These are phyloP conservation scores for Astrephomene gubernaculifera DNA, from an alignment of 139 green algal genomes.

Conservation along the genomic window DNA sequence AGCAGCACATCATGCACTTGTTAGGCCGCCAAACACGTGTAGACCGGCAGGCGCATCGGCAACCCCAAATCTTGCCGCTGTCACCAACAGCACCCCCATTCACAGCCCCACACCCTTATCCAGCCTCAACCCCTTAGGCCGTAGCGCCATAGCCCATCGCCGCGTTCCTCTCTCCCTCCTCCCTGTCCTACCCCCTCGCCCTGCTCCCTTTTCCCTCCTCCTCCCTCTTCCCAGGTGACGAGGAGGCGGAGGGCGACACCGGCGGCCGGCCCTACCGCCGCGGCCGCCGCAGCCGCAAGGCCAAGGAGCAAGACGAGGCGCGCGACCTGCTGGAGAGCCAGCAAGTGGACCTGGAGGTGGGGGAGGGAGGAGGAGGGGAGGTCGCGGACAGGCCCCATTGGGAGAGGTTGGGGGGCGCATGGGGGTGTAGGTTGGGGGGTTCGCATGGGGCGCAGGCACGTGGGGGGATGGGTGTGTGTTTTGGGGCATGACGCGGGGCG, in stretches of 20 bases:
- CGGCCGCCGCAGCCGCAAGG: constrained; percentile 23
- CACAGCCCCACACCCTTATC: too few species aligned
- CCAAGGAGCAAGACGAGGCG: constrained; percentile 28
- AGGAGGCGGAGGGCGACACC: background rate
- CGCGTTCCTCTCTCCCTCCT: background rate
- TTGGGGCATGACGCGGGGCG: background rate
- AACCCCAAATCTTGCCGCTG: too few species aligned
- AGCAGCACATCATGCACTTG: too few species aligned
- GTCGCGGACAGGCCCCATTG: background rate
- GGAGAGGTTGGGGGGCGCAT: background rate
- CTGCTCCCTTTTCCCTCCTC: background rate
- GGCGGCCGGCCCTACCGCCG: background rate
- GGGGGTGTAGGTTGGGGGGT: background rate
- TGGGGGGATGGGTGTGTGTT: background rate
- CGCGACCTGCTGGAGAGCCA: constrained; percentile 40
- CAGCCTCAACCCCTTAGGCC: too few species aligned
- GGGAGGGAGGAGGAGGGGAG: background rate
- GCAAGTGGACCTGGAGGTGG: constrained; percentile 37
- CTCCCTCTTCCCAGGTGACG: background rate
- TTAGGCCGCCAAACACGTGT: too few species aligned
- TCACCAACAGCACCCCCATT: too few species aligned
- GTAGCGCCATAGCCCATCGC: too few species aligned
- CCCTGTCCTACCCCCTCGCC: background rate
- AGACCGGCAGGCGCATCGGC: too few species aligned
- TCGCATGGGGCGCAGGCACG: background rate